A percentile compares a stretch with the other conserved stretches of the same genome.
phyloP scores from a whole-genome alignment of 73 alveolate genomes.

The Urostyla sp. region DNA sequence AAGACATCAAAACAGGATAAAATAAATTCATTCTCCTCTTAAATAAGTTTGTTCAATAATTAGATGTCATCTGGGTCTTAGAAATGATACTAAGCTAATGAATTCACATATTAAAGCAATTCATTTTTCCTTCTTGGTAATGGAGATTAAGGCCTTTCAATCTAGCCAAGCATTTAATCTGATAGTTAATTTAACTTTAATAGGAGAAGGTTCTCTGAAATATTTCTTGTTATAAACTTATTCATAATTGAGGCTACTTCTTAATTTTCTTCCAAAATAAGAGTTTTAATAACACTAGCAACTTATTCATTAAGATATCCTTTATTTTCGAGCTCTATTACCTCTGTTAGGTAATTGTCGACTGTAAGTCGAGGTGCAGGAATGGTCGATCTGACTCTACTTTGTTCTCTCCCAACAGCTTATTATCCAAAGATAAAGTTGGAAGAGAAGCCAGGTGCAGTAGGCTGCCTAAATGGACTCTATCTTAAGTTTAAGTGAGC shows the following conservation, averaged over 20 bases:
- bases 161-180: conserved; percentile 41
- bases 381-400: conserved; percentile 25
- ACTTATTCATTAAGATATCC: conserved; percentile 47
- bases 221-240: conserved; percentile 15
- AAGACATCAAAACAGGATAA: conserved; percentile 72
- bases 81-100: conserved; percentile 47
- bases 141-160: conserved; percentile 74
- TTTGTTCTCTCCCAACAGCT: conserved; percentile 49
- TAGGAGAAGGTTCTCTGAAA: conserved; percentile 53
- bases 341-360: conserved; percentile 48
- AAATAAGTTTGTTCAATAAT: conserved; percentile 56
- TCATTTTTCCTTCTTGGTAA: conserved; percentile 61
- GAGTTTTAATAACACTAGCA: conserved; percentile 49
- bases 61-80: conserved; percentile 59
- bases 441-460: conserved; percentile 7
- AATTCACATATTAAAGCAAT: conserved; percentile 30
- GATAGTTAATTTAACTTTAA: conserved; percentile 54
- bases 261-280: conserved; percentile 58
- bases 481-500: conserved; percentile 14
- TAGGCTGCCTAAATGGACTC: conserved; percentile 30
- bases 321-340: conserved; percentile 50
- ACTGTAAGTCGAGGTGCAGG: neutral
- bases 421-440: too few species aligned
- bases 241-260: conserved; percentile 63
- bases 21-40: conserved; percentile 67